phyloP scores from a whole-genome alignment of 2,329 filamentous ascomycete species.

The Zelopaecilomyces penicillatus region DNA sequence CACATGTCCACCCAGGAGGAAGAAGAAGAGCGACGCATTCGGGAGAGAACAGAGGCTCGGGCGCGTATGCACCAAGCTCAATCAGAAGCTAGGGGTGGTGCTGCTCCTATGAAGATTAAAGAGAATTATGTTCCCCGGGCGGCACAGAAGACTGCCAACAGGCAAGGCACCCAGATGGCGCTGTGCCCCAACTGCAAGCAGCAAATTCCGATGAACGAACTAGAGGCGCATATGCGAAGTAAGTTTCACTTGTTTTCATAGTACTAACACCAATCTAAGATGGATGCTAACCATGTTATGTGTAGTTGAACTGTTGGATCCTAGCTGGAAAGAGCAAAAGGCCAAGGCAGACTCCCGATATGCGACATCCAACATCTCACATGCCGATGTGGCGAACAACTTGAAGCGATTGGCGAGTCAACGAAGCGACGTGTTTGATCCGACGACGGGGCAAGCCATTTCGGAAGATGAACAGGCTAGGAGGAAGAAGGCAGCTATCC shows the following conservation, averaged over 20 bases:
- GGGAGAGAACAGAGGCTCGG: conserved; percentile 52
- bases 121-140: conserved; percentile 87
- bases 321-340: conserved; percentile 91
- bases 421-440: conserved; percentile 79
- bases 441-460: conserved; percentile 56
- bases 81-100: conserved; percentile 62
- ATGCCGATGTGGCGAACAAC: conserved; percentile 83
- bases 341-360: conserved; percentile 80
- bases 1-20: conserved; percentile 42
- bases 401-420: conserved; percentile 90
- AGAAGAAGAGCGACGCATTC: conserved; percentile 55
- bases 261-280: background rate
- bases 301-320: conserved; percentile 81
- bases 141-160: conserved; percentile 61
- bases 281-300: background rate
- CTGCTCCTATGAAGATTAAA: conserved; percentile 76
- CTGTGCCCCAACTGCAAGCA: conserved; percentile 92
- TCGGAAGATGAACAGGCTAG: conserved; percentile 66
- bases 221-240: conserved; percentile 89
- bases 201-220: conserved; percentile 76
- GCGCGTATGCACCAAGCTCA: conserved; percentile 66
- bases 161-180: conserved; percentile 56
- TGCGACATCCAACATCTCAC: conserved; percentile 77
- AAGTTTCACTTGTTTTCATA: conserved; percentile 20
- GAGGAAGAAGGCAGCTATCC: conserved; percentile 63